A percentile compares a stretch with the other conserved stretches of the same genome.
Conservation (phyloP, 208 protist species). For the Crithidia brevicula region DNA sequence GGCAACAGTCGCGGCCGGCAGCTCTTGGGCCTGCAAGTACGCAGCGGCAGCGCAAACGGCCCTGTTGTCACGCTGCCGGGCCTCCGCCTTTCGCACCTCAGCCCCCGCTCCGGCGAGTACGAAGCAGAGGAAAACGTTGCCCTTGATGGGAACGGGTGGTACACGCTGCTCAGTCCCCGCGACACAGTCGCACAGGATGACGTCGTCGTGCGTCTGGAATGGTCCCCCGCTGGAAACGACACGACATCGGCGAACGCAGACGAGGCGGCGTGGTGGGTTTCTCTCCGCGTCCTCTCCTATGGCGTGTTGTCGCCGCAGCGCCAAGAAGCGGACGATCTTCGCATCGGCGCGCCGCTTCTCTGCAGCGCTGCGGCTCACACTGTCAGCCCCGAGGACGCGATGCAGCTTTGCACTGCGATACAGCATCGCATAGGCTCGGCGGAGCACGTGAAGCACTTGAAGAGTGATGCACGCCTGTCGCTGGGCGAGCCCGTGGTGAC, state of each 20-base stretch:
- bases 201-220: conserved; percentile 12
- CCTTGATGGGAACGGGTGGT: conserved; percentile 1
- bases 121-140: background rate
- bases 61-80: background rate
- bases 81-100: background rate
- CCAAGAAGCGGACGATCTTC: background rate
- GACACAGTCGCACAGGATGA: background rate
- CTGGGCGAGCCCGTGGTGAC: conserved; percentile 18
- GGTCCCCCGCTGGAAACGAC: background rate
- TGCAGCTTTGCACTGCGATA: background rate
- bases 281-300: conserved; percentile 11
- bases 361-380: conserved; percentile 14
- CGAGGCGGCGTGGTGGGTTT: background rate
- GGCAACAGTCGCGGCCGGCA: background rate
- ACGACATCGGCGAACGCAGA: background rate
- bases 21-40: conserved; percentile 7
- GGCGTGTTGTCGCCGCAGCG: conserved; percentile 17
- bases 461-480: background rate
- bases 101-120: background rate
- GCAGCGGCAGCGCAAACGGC: background rate
- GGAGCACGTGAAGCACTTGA: background rate
- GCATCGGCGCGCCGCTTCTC: background rate
- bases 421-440: background rate
- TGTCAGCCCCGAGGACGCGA: background rate
- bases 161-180: conserved; percentile 1